Percentiles rank a stretch among this genome's conserved stretches.
These are phyloP conservation scores for Phytophthora tentaculata DNA, from an alignment of 352 stramenopile species.

Conservation along the genomic window DNA sequence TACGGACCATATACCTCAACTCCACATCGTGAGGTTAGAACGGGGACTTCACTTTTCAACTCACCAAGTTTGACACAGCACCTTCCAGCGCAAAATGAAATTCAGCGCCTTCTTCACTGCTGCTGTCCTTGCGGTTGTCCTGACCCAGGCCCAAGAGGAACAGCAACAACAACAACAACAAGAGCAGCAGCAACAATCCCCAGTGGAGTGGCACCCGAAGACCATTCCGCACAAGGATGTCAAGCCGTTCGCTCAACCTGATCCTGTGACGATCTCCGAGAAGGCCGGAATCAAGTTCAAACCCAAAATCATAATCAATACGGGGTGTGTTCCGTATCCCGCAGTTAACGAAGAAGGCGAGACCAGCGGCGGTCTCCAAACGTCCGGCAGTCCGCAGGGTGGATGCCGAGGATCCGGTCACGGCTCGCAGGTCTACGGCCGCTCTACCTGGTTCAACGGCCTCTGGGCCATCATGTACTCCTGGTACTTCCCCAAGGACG, in stretches of 20 bases:
- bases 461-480: conserved; percentile 41
- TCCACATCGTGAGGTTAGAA: neutral
- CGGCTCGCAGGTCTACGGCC: conserved; percentile 39
- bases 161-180: neutral
- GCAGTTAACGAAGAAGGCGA: conserved; percentile 22
- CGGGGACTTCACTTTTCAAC: neutral
- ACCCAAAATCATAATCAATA: conserved; percentile 11
- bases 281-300: conserved; percentile 7
- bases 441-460: conserved; percentile 30
- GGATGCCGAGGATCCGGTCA: conserved; percentile 32
- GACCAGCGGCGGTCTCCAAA: conserved; percentile 20
- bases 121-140: neutral
- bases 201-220: neutral
- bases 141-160: neutral
- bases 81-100: neutral
- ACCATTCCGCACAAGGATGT: neutral
- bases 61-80: neutral
- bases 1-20: neutral
- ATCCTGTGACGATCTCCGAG: neutral
- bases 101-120: neutral
- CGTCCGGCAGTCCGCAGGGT: conserved; percentile 8
- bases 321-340: conserved; percentile 18
- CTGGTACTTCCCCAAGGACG: conserved; percentile 58
- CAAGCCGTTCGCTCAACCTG: neutral
- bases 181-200: neutral